Evolutionary conservation across 805 yeast species (phyloP).

Genomic region (Ogataea polymorpha): DNA sequence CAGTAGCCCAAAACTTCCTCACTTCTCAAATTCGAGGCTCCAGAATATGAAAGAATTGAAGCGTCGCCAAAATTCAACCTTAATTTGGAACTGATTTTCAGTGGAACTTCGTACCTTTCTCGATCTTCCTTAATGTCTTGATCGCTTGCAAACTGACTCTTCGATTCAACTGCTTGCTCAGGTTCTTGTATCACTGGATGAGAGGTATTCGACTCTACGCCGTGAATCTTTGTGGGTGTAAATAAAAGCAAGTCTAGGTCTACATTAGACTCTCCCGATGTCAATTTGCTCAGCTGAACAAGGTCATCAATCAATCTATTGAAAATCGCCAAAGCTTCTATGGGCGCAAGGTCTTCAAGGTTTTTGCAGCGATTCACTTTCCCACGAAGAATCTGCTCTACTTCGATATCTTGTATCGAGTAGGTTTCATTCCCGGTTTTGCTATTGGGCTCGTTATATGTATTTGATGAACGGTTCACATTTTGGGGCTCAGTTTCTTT

Average conservation of each 20-base stretch:
- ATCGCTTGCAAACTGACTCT: background rate
- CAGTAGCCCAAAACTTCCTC: too few relatives aligned
- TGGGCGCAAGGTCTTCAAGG: constrained; percentile 23
- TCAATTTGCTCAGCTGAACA: constrained; percentile 15
- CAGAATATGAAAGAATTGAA: too few relatives aligned
- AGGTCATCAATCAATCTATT: constrained; percentile 27
- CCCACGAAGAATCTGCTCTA: constrained; percentile 31
- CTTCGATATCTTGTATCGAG: constrained; percentile 17
- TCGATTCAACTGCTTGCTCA: background rate
- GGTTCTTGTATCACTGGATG: too few relatives aligned
- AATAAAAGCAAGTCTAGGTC: background rate
- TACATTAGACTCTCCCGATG: background rate
- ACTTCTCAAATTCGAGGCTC: too few relatives aligned
- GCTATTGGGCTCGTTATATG: too few relatives aligned
- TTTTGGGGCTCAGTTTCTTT: too few relatives aligned
- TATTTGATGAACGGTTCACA: too few relatives aligned
- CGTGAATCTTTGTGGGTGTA: background rate
- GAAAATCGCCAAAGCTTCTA: constrained; percentile 31
- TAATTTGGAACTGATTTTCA: constrained; percentile 26
- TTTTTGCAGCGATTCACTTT: constrained; percentile 17
- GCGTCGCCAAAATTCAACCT: background rate
- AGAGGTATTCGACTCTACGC: too few relatives aligned
- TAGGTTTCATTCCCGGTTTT: too few relatives aligned
- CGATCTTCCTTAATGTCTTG: background rate
- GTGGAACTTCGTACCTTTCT: constrained; percentile 25